Base-by-base conservation (phyloP, 129 eudicot species). In the Solidago caesia region DNA sequence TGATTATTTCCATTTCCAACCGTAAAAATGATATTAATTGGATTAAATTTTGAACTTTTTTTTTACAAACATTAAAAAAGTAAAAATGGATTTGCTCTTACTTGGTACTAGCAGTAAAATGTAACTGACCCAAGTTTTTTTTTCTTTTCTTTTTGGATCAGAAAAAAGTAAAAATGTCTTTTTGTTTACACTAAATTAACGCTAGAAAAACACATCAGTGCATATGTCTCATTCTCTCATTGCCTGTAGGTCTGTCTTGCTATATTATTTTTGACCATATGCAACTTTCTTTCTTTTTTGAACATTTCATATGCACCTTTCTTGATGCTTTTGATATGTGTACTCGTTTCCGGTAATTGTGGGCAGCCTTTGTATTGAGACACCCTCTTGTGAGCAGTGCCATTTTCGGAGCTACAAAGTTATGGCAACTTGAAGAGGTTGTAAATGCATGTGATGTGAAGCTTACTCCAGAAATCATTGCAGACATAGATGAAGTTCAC, bases 321-420 rank as follows among this genome's bases (percentile, higher is more conserved):
- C 61, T 62, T 74, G 51, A 57, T 72, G 55, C 27, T 53, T 77
- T 60, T 69, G 26, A 44, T 44, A 43, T 71, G 67, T 44, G 42
- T 15, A 70, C 51, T 64, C 12, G 70, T 76, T 69, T 74, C 5
- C 68, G 49, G 48, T 48, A 49, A 75, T 43, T 79, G 71, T 69
- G 14, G 82, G 79, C 93, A 94, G 99, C 90, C 64, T 94, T 94
- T 83, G 94, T 94, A 62, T 76, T 94, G 80, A 79, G 83, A 70
- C 97, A 94, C 81, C 97, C 97, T 44, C 86, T 91, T 33, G 94
- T 91, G 39, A 91, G 83, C 52, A 94, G 97, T 67, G 89, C 89
- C 16, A 62, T 88, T 59, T 94, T 94, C 70, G 97, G 96, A 72
- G 91, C 96, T 70, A 88, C 97, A 55, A 90, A 90, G 77, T 29